Base-by-base conservation (phyloP, 2,329 filamentous ascomycete genomes). In the Fusarium subglutinans region DNA sequence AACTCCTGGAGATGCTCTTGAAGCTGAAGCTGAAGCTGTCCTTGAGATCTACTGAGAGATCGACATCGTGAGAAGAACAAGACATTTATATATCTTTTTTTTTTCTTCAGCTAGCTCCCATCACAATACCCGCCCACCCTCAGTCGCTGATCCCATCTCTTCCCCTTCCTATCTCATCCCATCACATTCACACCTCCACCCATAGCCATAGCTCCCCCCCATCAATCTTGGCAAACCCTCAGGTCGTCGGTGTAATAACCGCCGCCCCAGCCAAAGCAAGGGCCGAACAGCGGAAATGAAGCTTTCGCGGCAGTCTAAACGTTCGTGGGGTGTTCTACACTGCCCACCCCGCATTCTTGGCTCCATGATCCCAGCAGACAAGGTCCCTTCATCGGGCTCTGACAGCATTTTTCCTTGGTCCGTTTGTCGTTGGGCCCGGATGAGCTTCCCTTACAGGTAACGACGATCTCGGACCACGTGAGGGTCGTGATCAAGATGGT, bases 361-460 rank as follows among this genome's bases (percentile, higher is more conserved):
- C 55, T 66, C 55, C 45, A 44, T 70, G 60, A 65, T 72, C 64
- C 69, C 35, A 48, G 70, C 26, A 57, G 33, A 45, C 47, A 53
- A 20, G 26, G 35, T 35, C 45, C 56, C 35, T 65, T 28, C 30
- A 48, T 38, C 26, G 33, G 38, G 28, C 44, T 51, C 43, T 55
- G 33, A 41, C 17, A 30, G 45, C 43, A 18, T 43, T 70, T 71
- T 57, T 69, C 68, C 64, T 67, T 73, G 62, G 69, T 63, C 55
- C 18, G 33, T 59, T 69, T 50, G 50, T 55, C 20, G 59, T 70
- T 70, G 67, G 56, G 61, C 33, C 43, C 73, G 75, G 76, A 72
- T 56, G 64, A 77, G 76, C 73, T 77, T 76, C 76, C 76, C 56
- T 72, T 66, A 73, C 35, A 56, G 75, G 71, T 63, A 77, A 77